phyloP scores from a whole-genome alignment of 345 rosid species.

The Corchorus capsularis region DNA sequence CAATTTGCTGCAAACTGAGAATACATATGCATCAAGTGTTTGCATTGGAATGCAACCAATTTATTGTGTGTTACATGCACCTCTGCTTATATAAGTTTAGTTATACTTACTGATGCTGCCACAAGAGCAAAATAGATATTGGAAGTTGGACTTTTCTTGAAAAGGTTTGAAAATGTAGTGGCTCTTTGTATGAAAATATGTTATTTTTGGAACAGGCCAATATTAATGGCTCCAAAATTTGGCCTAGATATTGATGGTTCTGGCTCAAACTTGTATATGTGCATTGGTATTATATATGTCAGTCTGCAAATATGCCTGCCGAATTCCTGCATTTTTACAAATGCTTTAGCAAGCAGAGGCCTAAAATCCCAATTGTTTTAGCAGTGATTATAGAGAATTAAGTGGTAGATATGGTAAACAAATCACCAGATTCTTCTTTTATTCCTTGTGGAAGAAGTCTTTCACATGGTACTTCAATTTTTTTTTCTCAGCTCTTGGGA shows the following conservation, averaged over 20 bases:
- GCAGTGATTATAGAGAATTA: slow-evolving; percentile 1
- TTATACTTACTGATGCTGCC: slow-evolving; percentile 6
- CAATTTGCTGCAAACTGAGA: slow-evolving; percentile 2
- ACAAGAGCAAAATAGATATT: slow-evolving; percentile 11
- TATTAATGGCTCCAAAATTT: slow-evolving; percentile 84
- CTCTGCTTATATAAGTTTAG: background rate
- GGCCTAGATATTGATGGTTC: slow-evolving; percentile 78
- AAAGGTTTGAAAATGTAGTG: background rate
- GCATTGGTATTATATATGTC: background rate
- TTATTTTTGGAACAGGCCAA: slow-evolving; percentile 55
- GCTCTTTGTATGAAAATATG: background rate
- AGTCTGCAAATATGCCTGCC: background rate
- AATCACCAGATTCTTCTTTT: background rate
- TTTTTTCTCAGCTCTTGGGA: background rate
- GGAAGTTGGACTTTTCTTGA: background rate
- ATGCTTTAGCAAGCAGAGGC: background rate
- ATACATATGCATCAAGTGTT: background rate
- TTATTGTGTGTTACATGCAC: no score
- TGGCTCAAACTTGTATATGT: slow-evolving; percentile 37
- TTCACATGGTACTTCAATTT: background rate
- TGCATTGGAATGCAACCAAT: background rate
- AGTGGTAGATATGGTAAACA: background rate
- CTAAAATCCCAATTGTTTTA: background rate
- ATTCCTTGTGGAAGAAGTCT: background rate
- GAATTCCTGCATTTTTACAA: background rate